A percentile compares a stretch with the other conserved stretches of the same genome.
These are phyloP conservation scores for Aspergillus piperis DNA, from an alignment of 2,329 filamentous ascomycete species.

Conservation along the genomic window DNA sequence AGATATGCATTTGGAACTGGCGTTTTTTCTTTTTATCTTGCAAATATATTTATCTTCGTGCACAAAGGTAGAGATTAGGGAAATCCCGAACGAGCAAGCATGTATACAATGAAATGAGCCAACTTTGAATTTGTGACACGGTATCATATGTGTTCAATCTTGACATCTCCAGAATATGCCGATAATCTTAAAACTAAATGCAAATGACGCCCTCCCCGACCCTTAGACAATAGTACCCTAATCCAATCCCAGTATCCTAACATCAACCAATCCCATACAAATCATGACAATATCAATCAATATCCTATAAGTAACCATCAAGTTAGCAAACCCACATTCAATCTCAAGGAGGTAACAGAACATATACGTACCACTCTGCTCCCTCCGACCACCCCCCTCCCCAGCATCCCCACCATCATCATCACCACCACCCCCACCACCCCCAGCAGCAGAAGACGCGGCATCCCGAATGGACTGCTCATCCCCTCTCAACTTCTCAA, in stretches of 20 bases:
- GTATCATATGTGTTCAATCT: neutral
- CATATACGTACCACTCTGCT: constrained; percentile 48
- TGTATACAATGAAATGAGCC: neutral
- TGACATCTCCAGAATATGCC: neutral
- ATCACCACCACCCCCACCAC: constrained; percentile 21
- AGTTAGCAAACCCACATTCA: neutral
- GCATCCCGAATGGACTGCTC: constrained; percentile 70
- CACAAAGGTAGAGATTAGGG: neutral
- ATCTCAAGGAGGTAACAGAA: neutral
- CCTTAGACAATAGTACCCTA: neutral
- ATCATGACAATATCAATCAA: neutral
- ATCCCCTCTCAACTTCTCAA: constrained; percentile 90
- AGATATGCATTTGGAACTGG: neutral
- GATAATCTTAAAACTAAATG: neutral
- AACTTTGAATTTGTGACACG: neutral
- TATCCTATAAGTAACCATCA: neutral
- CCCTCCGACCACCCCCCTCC: constrained; percentile 39
- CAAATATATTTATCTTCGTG: neutral
- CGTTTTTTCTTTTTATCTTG: neutral
- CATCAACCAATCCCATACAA: no score
- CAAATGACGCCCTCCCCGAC: neutral
- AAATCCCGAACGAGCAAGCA: neutral
- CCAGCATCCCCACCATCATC: constrained; percentile 23
- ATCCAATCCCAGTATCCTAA: neutral
- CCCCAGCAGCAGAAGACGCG: constrained; percentile 53